Base-by-base conservation (phyloP, 352 stramenopile genomes). In the Globisporangium rhizosaccharum region DNA sequence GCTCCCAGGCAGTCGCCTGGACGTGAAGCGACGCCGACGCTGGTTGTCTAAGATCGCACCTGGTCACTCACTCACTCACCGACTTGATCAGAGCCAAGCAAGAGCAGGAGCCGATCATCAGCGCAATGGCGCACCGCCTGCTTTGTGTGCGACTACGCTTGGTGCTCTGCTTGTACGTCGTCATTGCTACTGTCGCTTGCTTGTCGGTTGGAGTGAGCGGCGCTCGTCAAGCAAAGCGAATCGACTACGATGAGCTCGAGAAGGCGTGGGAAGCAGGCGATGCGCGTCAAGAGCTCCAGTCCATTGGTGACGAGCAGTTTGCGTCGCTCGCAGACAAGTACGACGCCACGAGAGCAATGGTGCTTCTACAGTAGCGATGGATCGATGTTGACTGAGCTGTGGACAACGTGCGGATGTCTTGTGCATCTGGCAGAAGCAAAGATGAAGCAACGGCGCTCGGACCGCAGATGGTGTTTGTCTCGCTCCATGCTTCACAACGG, bases 391-490 rank as follows among this genome's bases (percentile, higher is more conserved):
- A 36, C 17, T 51, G 12, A 8, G 12, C 25, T 39, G n/a, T 51
- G 9, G 54, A 25, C n/a, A 23, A 33, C 17, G 9, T 17, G 18
- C 15, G 44, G 44, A n/a, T 49, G 44, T n/a, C 11, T 15, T 11
- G 23, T 10, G 10, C 7, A 17, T 39, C 10, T 39, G 8, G 12
- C 50, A 90, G 75, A 39, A 72, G 56, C 28, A 61, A 71, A 8
- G 60, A 58, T 3, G 69, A 83, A 33, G 75, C 76, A 36, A 85
- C 85, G 56, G 53, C 61, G 3, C 49, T 85, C n/a, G 80, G 80
- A 7, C 80, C 82, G 11, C 82, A 92, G 50, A 92, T 92, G 82
- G 66, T 92, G 8, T 92, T 92, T 51, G 80, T 90, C 56, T 88
- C 76, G 44, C 62, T 92, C 17, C 42, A 46, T 10, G 17, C 44